Conservation (phyloP, 1,284 basidiomycete genomes). For the Singerocomus inundabilis region DNA sequence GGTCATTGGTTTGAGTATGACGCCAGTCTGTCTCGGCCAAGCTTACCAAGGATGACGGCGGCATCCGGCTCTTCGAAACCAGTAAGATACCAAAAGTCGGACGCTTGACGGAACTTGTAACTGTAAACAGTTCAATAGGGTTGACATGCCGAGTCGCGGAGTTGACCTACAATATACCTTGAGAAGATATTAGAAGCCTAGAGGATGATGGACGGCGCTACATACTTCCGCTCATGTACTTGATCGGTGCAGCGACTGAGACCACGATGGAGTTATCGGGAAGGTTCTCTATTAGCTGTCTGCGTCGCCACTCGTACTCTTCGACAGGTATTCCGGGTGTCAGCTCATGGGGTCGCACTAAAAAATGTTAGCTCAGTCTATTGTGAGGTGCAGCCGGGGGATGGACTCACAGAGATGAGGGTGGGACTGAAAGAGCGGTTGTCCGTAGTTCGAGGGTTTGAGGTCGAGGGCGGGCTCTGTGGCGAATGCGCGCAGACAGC, state of each 20-base stretch:
- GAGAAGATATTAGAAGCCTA: slow-evolving; percentile 12
- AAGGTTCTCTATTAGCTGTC: slow-evolving; percentile 71
- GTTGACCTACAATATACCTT: slow-evolving; percentile 49
- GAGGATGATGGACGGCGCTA: slow-evolving; percentile 23
- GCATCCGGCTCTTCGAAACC: slow-evolving; percentile 95
- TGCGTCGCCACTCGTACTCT: slow-evolving; percentile 84
- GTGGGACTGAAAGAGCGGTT: slow-evolving; percentile 75
- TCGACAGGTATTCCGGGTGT: slow-evolving; percentile 81
- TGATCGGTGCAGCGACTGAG: slow-evolving; percentile 76
- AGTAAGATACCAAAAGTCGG: slow-evolving; percentile 93
- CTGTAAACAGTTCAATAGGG: slow-evolving; percentile 41
- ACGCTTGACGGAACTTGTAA: slow-evolving; percentile 93
- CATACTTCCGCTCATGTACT: slow-evolving; percentile 87
- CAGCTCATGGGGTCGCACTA: slow-evolving; percentile 62
- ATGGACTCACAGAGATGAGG: slow-evolving; percentile 66
- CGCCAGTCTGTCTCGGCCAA: not conserved
- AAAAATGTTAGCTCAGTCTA: slow-evolving; percentile 5
- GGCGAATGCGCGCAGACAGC: slow-evolving; percentile 34
- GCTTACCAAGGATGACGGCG: slow-evolving; percentile 77
- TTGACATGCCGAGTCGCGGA: not conserved
- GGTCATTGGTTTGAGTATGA: slow-evolving; percentile 3
- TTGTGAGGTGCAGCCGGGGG: slow-evolving; percentile 1
- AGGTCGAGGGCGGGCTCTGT: slow-evolving; percentile 32
- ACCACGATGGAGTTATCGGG: slow-evolving; percentile 81
- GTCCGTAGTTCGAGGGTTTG: slow-evolving; percentile 73